phyloP scores from a whole-genome alignment of 2,329 filamentous ascomycete species.

The Cercospora sojina region DNA sequence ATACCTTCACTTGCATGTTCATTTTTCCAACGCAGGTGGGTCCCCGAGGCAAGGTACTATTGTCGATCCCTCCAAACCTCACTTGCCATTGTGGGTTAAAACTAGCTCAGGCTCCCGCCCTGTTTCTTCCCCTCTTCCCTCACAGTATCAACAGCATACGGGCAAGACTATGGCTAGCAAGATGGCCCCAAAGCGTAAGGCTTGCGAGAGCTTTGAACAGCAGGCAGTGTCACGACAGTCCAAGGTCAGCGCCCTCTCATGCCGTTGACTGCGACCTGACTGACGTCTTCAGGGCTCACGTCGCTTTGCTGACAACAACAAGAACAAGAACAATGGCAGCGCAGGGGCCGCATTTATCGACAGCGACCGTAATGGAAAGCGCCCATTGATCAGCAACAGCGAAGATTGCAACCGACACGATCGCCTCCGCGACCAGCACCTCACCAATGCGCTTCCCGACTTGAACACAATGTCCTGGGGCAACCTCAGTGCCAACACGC shows the following conservation, averaged over 20 bases:
- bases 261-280: not conserved
- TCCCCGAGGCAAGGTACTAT: not conserved
- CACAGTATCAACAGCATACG: not conserved
- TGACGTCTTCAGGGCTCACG: not conserved
- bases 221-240: not conserved
- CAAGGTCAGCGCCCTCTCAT: not conserved
- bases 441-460: not conserved
- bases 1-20: constrained; percentile 5
- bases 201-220: not conserved
- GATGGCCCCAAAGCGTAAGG: not conserved
- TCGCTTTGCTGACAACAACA: not conserved
- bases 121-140: not conserved
- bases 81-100: not conserved
- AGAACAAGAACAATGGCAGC: not conserved
- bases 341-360: not conserved
- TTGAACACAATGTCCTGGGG: not conserved
- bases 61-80: constrained; percentile 1
- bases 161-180: not conserved
- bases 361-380: too few species aligned
- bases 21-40: not conserved
- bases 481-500: not conserved
- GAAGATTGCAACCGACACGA: not conserved
- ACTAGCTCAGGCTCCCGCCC: not conserved
- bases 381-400: too few species aligned
- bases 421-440: not conserved